Percentiles rank a stretch among this genome's conserved stretches.
These are phyloP conservation scores for Blastobotrys arbuscula DNA, from an alignment of 1,139 yeast genomes.

Conservation along the genomic window DNA sequence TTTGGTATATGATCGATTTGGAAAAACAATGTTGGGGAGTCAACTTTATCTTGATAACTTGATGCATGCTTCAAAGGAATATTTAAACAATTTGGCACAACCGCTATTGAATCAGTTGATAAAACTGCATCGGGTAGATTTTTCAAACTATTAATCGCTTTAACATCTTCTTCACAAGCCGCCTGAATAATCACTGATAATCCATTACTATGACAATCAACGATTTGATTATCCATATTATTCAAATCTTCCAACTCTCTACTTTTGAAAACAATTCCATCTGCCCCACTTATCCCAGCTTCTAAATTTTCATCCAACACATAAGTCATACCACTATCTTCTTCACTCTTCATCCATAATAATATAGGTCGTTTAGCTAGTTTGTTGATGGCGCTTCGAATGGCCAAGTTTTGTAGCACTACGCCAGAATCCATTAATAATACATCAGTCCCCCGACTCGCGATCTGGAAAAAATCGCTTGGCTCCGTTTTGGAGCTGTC, in stretches of 20 bases:
- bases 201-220: conserved; percentile 14
- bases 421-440: conserved; percentile 23
- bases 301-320: conserved; percentile 25
- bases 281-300: conserved; percentile 27
- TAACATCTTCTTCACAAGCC: conserved; percentile 8
- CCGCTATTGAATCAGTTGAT: conserved; percentile 3
- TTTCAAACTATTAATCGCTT: conserved; percentile 2
- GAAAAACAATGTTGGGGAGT: conserved; percentile 2
- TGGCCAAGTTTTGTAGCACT: conserved; percentile 25
- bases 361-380: conserved; percentile 23
- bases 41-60: background rate
- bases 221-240: conserved; percentile 5
- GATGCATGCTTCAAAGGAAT: conserved; percentile 5
- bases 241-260: conserved; percentile 14
- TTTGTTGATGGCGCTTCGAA: conserved; percentile 21
- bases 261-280: conserved; percentile 21
- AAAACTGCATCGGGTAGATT: conserved; percentile 13
- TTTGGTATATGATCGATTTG: conserved; percentile 10
- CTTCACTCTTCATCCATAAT: conserved; percentile 21
- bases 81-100: background rate
- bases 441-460: conserved; percentile 19
- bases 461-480: conserved; percentile 22
- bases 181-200: conserved; percentile 14
- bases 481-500: conserved; percentile 27
- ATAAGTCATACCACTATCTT: conserved; percentile 16